Base-by-base conservation (phyloP, 257 asterid genomes). In the Solanum appendiculatum region DNA sequence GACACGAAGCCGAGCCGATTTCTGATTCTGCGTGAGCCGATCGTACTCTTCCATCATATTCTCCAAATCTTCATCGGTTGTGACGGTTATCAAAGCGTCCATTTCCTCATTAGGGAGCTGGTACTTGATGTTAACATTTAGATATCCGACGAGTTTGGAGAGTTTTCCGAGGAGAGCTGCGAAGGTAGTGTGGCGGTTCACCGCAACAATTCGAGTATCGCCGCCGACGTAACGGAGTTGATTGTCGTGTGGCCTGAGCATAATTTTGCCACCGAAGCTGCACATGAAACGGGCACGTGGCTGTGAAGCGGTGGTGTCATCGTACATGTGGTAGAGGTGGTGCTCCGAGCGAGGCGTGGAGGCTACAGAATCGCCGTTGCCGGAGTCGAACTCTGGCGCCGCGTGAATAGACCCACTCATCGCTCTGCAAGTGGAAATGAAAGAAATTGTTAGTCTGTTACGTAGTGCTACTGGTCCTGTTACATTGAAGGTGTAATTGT, bases 1-100 rank as follows among this genome's bases (percentile, higher is more conserved):
- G 5, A 95, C 91, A 85, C 99, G 88, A 23, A 96, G 97, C 77
- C 98, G 90, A 89, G 97, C 93, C 60, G 96, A 88, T 85, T 92
- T 94, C 56, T 90, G 93, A 85, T 86, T 86, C 81, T 80, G 93
- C n/a, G 80, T 88, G 23, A 95, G 94, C 87, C 98, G 98, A 90
- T 95, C 98, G 73, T 92, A 95, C 87, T 96, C 99, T 12, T 96
- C 99, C 96, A 96, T 94, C 98, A 96, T 95, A 84, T 96, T 95
- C 74, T 96, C 98, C 15, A 96, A 91, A 89, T 96, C 99, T 85
- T 96, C 98, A 42, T 96, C 98, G 1, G 92, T 88, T 1, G 96
- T 92, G 40, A 95, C 97, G 9, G 99, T 94, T 78, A 96, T 95
- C 15, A 96, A 92, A 16, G 98, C 90, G 86, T 96, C 99, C 7